Base-by-base conservation (phyloP, 805 yeast species). In the Kluyveromyces dobzhanskii region DNA sequence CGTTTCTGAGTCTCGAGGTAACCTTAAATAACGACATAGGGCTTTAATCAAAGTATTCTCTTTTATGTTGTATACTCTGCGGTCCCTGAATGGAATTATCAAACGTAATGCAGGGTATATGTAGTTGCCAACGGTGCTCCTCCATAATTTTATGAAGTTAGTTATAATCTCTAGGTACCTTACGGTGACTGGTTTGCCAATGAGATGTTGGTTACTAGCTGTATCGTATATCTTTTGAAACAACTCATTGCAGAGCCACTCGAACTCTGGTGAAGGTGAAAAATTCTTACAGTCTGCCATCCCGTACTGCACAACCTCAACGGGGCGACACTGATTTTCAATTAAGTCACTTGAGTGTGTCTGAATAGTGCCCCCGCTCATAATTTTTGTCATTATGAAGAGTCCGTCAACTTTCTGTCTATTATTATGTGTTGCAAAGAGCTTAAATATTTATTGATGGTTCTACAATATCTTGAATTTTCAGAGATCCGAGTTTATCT, bases 61-160 rank as follows among this genome's bases (percentile, higher is more conserved):
- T 53, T 76, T 78, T 30, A 85, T 64, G 45, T 75, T 69, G 55
- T 78, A 85, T 30, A 70, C 59, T 30, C 87, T 62, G 18, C 69
- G 62, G 47, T 85, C 94, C 37, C 75, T 66, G 38, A 76, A 70
- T 0, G 94, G 86, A 19, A 81, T 57, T 2, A 72, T 63, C 35
- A 87, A 64, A 24, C 77, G 62, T 12, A 83, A 65, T 1, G 80
- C 80, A 0, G 90, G 88, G 48, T 70, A 78, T 3, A 87, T 68
- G 55, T 87, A 71, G 13, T 67, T 57, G 0, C 86, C 86, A 0
- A 79, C 78, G 2, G 66, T 59, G 12, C 47, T 48, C 27, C 77
- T 57, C 81, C 83, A 80, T 28, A 64, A 54, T 4, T 53, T 51
- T 23, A 77, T 61, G 50, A 76, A 80, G 13, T 48, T 45, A 0